phyloP scores from a whole-genome alignment of 1,139 yeast genomes.

The Zygosaccharomyces pseudobailii region DNA sequence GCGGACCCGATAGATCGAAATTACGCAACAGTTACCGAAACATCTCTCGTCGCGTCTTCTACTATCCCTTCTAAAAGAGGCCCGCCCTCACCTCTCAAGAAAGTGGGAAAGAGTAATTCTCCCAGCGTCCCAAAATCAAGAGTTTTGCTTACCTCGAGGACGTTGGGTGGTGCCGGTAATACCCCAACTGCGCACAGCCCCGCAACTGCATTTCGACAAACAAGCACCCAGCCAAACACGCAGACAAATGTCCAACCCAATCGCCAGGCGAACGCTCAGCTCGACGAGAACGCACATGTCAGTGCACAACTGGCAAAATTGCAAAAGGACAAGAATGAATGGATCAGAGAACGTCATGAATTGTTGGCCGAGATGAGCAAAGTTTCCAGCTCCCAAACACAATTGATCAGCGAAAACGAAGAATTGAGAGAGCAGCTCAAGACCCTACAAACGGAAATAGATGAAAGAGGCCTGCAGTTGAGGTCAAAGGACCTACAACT shows the following conservation, averaged over 20 bases:
- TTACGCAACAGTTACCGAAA: neutral
- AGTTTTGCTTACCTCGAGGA: conserved; percentile 18
- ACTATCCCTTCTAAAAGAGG: conserved; percentile 58
- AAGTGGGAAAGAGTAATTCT: conserved; percentile 25
- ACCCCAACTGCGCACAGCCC: conserved; percentile 24
- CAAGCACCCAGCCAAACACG: conserved; percentile 7
- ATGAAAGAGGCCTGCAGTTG: conserved; percentile 21
- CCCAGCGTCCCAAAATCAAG: conserved; percentile 16
- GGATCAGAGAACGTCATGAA: conserved; percentile 46
- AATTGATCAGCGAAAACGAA: conserved; percentile 43
- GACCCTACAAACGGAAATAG: conserved; percentile 18
- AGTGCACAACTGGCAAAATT: conserved; percentile 48
- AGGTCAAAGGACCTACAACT: conserved; percentile 24
- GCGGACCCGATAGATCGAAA: neutral
- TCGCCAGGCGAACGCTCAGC: conserved; percentile 6
- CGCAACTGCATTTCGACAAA: conserved; percentile 12
- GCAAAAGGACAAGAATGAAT: conserved; percentile 47
- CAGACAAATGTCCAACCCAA: conserved; percentile 2
- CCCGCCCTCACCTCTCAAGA: conserved; percentile 62
- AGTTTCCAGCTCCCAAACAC: conserved; percentile 32
- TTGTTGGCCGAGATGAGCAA: conserved; percentile 23
- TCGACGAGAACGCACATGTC: neutral
- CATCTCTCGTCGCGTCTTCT: conserved; percentile 11
- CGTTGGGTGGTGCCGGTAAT: conserved; percentile 15
- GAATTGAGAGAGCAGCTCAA: conserved; percentile 43